Percentiles rank a stretch among this genome's conserved stretches.
Conservation (phyloP, 176 grass and related monocot genomes). For the Bonia amplexicaulis region DNA sequence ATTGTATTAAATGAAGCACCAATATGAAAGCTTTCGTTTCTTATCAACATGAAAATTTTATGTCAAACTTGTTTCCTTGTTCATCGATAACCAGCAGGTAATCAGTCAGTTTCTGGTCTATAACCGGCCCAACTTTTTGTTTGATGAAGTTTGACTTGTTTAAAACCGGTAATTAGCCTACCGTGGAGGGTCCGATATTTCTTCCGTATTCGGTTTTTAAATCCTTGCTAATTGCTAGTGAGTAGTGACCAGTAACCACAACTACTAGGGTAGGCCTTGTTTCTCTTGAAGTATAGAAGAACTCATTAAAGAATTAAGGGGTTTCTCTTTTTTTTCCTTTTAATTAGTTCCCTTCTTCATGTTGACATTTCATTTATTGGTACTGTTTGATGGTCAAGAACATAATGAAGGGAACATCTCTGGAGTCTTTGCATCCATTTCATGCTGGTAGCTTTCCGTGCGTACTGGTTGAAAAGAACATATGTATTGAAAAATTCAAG, state of each 20-base stretch:
- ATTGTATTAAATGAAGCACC: background rate
- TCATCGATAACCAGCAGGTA: background rate
- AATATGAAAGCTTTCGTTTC: background rate
- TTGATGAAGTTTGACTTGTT: background rate
- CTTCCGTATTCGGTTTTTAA: too few species aligned
- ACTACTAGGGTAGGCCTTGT: background rate
- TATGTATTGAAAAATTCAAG: background rate
- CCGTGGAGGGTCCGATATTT: too few species aligned
- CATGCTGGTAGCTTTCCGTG: background rate
- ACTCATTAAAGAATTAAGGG: too few species aligned
- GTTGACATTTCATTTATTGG: too few species aligned
- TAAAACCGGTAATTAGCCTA: too few species aligned
- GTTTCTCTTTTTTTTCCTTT: too few species aligned
- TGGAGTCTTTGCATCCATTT: background rate
- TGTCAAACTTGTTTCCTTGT: background rate
- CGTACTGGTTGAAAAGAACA: background rate
- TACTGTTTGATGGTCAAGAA: too few species aligned
- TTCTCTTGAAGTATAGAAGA: too few species aligned
- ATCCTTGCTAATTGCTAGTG: too few species aligned
- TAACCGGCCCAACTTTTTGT: background rate
- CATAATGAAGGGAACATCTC: background rate
- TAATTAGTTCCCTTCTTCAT: too few species aligned
- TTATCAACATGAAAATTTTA: background rate
- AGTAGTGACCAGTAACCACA: background rate
- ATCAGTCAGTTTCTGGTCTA: too few species aligned